Conservation (phyloP, 2,329 filamentous ascomycete species). For the Zymoseptoria ardabiliae region DNA sequence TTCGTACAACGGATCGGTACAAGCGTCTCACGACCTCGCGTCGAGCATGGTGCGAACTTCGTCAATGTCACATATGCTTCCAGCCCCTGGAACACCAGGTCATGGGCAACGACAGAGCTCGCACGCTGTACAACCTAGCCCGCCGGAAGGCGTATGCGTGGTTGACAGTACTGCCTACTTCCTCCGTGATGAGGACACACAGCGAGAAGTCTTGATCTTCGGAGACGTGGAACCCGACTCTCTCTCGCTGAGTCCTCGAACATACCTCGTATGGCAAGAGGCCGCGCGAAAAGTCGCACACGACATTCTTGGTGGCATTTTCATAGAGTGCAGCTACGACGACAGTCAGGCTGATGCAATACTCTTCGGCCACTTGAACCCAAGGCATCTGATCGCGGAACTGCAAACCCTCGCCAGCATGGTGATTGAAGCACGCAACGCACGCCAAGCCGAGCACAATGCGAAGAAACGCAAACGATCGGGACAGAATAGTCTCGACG, state of each 20-base stretch:
- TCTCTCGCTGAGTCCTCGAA: conserved; percentile 73
- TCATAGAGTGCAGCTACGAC: conserved; percentile 94
- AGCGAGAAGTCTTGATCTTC: conserved; percentile 80
- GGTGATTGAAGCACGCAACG: conserved; percentile 48
- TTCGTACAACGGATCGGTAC: conserved; percentile 21
- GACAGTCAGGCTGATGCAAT: conserved; percentile 68
- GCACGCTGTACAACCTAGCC: conserved; percentile 14
- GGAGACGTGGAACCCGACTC: conserved; percentile 93
- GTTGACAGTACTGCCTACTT: conserved; percentile 92
- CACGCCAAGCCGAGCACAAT: conserved; percentile 32
- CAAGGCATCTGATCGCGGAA: conserved; percentile 74
- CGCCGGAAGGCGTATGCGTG: conserved; percentile 47
- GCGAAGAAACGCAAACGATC: conserved; percentile 59
- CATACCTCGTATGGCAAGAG: conserved; percentile 75
- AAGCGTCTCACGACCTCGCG: conserved; percentile 17
- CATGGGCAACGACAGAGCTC: conserved; percentile 19
- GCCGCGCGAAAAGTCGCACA: conserved; percentile 76
- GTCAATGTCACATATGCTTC: conserved; percentile 23
- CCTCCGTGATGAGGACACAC: conserved; percentile 55
- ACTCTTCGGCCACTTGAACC: conserved; percentile 84
- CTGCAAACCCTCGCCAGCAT: conserved; percentile 63
- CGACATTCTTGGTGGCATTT: conserved; percentile 68
- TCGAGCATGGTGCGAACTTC: conserved; percentile 17
- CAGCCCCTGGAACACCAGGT: conserved; percentile 27
- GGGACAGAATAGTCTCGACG: conserved; percentile 32